Conservation (phyloP, 306 rosid genomes). For the Nissolia schottii region DNA sequence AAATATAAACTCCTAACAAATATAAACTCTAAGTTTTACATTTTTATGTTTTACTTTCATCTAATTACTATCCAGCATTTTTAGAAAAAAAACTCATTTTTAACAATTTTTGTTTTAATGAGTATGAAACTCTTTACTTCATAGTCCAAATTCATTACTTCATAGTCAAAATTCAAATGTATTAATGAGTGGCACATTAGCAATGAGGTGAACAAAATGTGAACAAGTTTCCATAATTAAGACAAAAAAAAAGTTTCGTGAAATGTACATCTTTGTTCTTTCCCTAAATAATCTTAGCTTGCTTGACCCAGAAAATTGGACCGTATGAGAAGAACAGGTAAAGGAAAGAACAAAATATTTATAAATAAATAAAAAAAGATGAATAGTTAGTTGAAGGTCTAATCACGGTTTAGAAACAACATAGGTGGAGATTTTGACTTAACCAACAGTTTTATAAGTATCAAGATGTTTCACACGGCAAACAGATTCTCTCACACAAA, state of each 20-base stretch:
- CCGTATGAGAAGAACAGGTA: background rate
- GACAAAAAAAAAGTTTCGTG: slow-evolving; percentile 9
- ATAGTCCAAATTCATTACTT: too few relatives aligned
- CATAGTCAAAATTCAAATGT: background rate
- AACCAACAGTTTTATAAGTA: background rate
- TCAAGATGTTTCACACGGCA: slow-evolving; percentile 37
- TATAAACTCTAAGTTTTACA: too few relatives aligned
- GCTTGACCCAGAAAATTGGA: slow-evolving; percentile 25
- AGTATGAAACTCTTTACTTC: too few relatives aligned
- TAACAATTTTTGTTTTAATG: too few relatives aligned
- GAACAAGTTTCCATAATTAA: slow-evolving; percentile 19
- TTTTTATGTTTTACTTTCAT: too few relatives aligned
- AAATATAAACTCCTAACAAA: too few relatives aligned
- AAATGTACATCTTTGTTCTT: background rate
- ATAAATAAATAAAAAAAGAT: background rate
- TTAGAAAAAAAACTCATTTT: too few relatives aligned
- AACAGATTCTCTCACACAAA: too few relatives aligned
- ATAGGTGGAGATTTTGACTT: slow-evolving; percentile 43
- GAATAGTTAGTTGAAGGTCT: slow-evolving; percentile 29
- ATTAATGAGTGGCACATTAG: background rate
- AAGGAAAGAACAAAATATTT: background rate
- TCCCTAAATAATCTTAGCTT: slow-evolving; percentile 11
- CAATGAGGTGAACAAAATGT: slow-evolving; percentile 9
- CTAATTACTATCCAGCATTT: too few relatives aligned
- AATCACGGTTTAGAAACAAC: slow-evolving; percentile 37